A percentile compares a stretch with the other conserved stretches of the same genome.
These are phyloP conservation scores for Psophocarpus tetragonolobus DNA, from an alignment of 306 rosid species.

Conservation along the genomic window DNA sequence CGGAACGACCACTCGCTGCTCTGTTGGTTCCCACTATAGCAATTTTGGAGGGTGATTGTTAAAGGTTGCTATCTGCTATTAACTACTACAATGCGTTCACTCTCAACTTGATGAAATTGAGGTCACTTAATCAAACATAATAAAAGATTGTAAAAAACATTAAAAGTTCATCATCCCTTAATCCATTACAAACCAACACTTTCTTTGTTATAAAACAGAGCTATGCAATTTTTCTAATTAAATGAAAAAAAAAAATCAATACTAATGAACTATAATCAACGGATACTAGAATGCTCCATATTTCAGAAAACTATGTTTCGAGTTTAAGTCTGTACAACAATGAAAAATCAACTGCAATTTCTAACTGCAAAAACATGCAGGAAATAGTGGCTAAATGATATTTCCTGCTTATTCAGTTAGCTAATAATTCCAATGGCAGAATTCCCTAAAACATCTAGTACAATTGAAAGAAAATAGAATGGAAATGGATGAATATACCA, in stretches of 20 bases:
- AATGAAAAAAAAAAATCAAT: constrained; percentile 18
- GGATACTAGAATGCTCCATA: constrained; percentile 4
- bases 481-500: constrained; percentile 56
- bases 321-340: constrained; percentile 8
- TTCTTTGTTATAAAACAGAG: not conserved
- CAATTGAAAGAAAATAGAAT: constrained; percentile 13
- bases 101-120: constrained; percentile 12
- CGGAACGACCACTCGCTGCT: no score
- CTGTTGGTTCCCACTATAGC: no score
- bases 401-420: constrained; percentile 25
- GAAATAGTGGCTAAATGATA: not conserved
- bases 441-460: constrained; percentile 18
- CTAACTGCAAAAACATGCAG: constrained; percentile 5
- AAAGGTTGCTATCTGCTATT: no score
- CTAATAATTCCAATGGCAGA: constrained; percentile 17
- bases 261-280: constrained; percentile 12
- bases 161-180: not conserved
- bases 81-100: no score
- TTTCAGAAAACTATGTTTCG: not conserved
- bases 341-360: constrained; percentile 16
- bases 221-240: not conserved
- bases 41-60: no score
- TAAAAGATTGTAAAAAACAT: not conserved
- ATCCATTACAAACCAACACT: constrained; percentile 8
- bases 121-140: not conserved